Evolutionary conservation across 2,329 filamentous ascomycete genomes (phyloP).

Genomic region (Aulographum hederae): DNA sequence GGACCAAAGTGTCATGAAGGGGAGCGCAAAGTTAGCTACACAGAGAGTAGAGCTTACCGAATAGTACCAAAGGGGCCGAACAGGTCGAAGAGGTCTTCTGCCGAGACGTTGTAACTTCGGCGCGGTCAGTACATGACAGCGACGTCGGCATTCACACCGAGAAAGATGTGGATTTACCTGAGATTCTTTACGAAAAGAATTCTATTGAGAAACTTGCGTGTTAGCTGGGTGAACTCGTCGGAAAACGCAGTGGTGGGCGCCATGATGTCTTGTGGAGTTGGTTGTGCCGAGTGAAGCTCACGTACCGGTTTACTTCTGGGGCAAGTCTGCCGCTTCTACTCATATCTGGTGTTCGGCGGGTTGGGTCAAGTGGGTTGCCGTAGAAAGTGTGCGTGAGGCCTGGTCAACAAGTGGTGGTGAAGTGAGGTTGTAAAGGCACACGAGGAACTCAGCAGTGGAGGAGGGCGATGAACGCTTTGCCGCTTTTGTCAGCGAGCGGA

Average conservation of each 20-base stretch:
- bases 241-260: too few relatives aligned
- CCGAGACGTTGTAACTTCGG: constrained; percentile 91
- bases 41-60: constrained; percentile 66
- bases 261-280: constrained; percentile 1
- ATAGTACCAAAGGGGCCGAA: constrained; percentile 96
- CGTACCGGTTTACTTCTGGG: constrained; percentile 96
- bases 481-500: too few relatives aligned
- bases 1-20: constrained; percentile 2
- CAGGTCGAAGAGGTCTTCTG: constrained; percentile 94
- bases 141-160: not conserved
- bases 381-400: too few relatives aligned
- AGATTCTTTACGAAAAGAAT: constrained; percentile 99
- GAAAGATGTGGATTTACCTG: constrained; percentile 39
- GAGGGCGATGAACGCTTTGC: too few relatives aligned
- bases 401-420: not conserved
- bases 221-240: constrained; percentile 7
- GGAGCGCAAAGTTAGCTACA: constrained; percentile 7
- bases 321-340: constrained; percentile 93
- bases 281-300: constrained; percentile 9
- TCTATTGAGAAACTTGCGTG: too few relatives aligned
- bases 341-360: constrained; percentile 49
- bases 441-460: too few relatives aligned
- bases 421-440: too few relatives aligned
- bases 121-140: not conserved
- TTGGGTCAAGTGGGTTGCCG: not conserved